Evolutionary conservation across 108 stramenopile genomes (phyloP).

Genomic region (Skeletonema grethae): DNA sequence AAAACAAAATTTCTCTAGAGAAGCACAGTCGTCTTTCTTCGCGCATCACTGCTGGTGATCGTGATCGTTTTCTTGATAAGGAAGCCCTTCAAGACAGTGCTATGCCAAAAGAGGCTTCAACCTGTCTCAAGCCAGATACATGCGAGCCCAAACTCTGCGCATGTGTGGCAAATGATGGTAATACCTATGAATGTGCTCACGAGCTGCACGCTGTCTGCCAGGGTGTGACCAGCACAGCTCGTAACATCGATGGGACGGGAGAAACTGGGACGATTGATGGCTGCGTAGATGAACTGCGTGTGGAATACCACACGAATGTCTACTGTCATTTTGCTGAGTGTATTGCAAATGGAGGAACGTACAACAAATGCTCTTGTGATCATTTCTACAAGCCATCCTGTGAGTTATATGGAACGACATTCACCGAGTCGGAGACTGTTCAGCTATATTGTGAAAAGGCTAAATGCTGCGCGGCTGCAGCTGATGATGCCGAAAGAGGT

Average conservation of each 20-base stretch:
- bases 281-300: background rate
- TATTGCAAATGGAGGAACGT: conserved; percentile 6
- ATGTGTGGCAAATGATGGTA: conserved; percentile 6
- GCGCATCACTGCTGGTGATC: background rate
- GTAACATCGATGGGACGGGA: background rate
- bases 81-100: too few species aligned
- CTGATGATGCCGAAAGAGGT: background rate
- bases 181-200: conserved; percentile 2
- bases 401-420: conserved; percentile 4
- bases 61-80: background rate
- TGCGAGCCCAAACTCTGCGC: conserved; percentile 25
- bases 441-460: background rate
- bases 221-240: conserved; percentile 6
- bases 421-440: background rate
- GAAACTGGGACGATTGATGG: conserved; percentile 6
- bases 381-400: conserved; percentile 1
- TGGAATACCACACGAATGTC: conserved; percentile 9
- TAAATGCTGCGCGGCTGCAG: background rate
- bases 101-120: background rate
- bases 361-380: conserved; percentile 6
- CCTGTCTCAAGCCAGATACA: conserved; percentile 16
- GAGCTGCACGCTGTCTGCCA: conserved; percentile 22
- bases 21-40: background rate
- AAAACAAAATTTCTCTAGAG: background rate
- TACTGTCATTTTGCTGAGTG: conserved; percentile 16